These are phyloP conservation scores for Ustilago loliicola DNA, from an alignment of 1,284 basidiomycete species.

Conservation along the genomic window DNA sequence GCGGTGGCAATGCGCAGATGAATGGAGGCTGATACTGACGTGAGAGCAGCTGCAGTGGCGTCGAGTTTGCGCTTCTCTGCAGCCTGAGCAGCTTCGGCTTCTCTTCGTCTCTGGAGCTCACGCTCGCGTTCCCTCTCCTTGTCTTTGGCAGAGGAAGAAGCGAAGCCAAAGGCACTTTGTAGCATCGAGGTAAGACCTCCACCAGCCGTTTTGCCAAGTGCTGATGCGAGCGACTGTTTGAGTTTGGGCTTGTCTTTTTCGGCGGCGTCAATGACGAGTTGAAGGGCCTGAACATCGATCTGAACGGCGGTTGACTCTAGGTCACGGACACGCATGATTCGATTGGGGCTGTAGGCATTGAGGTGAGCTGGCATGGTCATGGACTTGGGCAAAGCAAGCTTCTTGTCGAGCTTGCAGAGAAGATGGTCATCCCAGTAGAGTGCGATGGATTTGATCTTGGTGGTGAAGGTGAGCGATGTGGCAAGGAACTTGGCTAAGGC, in stretches of 20 bases:
- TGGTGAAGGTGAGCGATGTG: constrained; percentile 95
- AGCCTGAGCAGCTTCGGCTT: constrained; percentile 29
- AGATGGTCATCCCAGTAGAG: constrained; percentile 77
- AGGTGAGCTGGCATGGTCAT: constrained; percentile 76
- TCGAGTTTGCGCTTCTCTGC: constrained; percentile 22
- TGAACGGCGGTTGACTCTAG: constrained; percentile 81
- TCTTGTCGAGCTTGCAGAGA: constrained; percentile 82
- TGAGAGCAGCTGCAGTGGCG: constrained; percentile 44
- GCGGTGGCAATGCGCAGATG: constrained; percentile 86
- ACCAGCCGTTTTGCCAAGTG: constrained; percentile 64
- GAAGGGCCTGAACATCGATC: constrained; percentile 86
- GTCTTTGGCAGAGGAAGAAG: constrained; percentile 58
- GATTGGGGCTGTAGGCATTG: constrained; percentile 71
- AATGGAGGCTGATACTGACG: constrained; percentile 75
- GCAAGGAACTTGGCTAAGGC: constrained; percentile 90
- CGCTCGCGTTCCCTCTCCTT: constrained; percentile 38
- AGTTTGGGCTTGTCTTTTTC: constrained; percentile 77
- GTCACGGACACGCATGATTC: constrained; percentile 79
- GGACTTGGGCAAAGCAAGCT: constrained; percentile 75
- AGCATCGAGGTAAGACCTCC: constrained; percentile 70
- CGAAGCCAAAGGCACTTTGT: constrained; percentile 69
- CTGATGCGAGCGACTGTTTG: constrained; percentile 54
- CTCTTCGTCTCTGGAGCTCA: constrained; percentile 26
- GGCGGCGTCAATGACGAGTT: constrained; percentile 79
- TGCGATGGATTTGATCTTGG: constrained; percentile 79